A percentile compares a stretch with the other conserved stretches of the same genome.
phyloP scores from a whole-genome alignment of 345 rosid species.

The Lumnitzera racemosa region DNA sequence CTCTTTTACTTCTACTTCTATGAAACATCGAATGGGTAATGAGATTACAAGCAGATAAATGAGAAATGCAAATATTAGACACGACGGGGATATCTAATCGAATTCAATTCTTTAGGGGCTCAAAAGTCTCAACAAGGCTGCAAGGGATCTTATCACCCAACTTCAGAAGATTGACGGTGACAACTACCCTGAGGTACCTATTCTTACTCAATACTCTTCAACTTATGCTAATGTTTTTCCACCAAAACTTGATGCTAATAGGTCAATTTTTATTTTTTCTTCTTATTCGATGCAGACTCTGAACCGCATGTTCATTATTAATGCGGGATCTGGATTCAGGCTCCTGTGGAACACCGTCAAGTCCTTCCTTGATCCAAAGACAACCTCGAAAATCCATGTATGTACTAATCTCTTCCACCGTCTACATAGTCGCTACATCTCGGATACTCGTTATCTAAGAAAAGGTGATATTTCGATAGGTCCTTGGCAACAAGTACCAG shows the following conservation, averaged over 20 bases:
- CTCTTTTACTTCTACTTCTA: constrained; percentile 40
- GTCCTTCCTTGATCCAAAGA: constrained; percentile 40
- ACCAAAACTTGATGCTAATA: neutral
- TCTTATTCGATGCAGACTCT: constrained; percentile 22
- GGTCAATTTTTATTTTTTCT: neutral
- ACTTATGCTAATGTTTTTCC: neutral
- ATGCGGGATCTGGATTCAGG: constrained; percentile 50
- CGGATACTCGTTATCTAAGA: neutral
- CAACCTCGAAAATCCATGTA: constrained; percentile 38
- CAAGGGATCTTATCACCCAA: constrained; percentile 33
- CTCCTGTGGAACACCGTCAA: constrained; percentile 42
- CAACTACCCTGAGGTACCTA: constrained; percentile 42
- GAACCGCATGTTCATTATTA: constrained; percentile 39
- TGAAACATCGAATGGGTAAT: too few relatives aligned
- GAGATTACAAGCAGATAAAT: too few relatives aligned
- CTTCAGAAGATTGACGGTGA: constrained; percentile 45
- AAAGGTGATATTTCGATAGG: constrained; percentile 10
- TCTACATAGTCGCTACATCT: neutral
- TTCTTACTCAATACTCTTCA: neutral
- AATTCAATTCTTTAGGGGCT: constrained; percentile 22
- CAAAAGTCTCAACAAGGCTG: constrained; percentile 33
- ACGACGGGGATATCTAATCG: neutral
- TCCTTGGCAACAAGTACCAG: constrained; percentile 38
- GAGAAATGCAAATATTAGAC: too few relatives aligned
- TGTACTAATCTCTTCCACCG: constrained; percentile 1